Evolutionary conservation across 495 filamentous ascomycete species (phyloP), one percentile per base, ranked within the genome.

Genomic region (Tuber indicum): DNA sequence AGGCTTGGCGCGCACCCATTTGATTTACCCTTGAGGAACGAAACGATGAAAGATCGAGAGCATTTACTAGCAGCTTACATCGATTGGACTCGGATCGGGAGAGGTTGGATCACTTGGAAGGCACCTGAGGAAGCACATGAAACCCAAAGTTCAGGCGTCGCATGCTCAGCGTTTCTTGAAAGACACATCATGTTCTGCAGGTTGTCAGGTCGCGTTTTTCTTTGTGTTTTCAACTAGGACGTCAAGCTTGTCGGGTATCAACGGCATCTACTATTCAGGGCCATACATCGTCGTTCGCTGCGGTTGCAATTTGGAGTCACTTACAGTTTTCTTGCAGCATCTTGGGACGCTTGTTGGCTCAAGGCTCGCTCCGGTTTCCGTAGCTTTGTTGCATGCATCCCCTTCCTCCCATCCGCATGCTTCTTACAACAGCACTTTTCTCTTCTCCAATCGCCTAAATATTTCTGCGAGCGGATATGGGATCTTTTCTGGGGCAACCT

Each of bases 31-130:
- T 83, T 83, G 71, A 83, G 78, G 75, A 81, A 79, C 77, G 79
- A 82, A 82, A 77, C 81, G 82, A 81, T 77, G 75, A 75, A 82
- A 81, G 74, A 83, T 83, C 82, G 82, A 82, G 81, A 83, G 73
- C 81, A 78, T 78, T 76, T 81, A 72, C 46, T 46, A 36, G 47
- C 52, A 74, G 26, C 70, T 79, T 44, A 75, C 73, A 83, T 83
- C 82, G 82, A 78, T 83, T 83, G 72, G 77, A 80, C 79, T 83
- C 82, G 76, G 52, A 82, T 83, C 79, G 74, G 79, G 81, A 82
- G 81, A 81, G 81, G 82, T 81, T 78, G 81, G 72, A 82, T 82
- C 81, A 82, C 71, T 80, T 75, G 79, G 74, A 74, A 80, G 74
- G 49, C 44, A 73, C 39, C 78, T 70, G 21, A 72, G 74, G 78